A percentile compares a stretch with the other conserved stretches of the same genome.
These are phyloP conservation scores for Shiraia sp. DNA, from an alignment of 2,329 filamentous ascomycete species.

Conservation along the genomic window DNA sequence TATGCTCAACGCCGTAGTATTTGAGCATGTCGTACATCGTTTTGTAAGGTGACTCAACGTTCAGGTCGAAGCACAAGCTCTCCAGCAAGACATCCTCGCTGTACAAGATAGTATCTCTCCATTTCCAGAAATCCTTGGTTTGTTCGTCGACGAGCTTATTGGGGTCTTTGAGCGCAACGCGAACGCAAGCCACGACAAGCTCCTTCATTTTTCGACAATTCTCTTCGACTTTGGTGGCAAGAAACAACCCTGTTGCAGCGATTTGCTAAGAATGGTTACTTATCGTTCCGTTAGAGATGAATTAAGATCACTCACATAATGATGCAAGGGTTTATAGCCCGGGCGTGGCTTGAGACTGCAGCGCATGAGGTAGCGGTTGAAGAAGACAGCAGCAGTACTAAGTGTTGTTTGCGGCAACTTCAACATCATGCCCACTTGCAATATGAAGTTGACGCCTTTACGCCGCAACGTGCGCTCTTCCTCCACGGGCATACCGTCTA, in stretches of 20 bases:
- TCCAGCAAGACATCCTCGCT: constrained; percentile 94
- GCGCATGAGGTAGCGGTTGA: constrained; percentile 95
- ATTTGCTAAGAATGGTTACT: constrained; percentile 61
- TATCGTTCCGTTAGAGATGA: neutral
- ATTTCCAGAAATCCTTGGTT: constrained; percentile 97
- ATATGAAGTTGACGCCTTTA: constrained; percentile 96
- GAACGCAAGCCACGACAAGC: constrained; percentile 88
- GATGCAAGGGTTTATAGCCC: constrained; percentile 72
- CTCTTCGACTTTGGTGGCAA: constrained; percentile 97
- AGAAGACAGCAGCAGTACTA: constrained; percentile 89
- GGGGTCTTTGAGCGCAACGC: constrained; percentile 92
- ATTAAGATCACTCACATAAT: constrained; percentile 61
- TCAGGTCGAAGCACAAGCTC: constrained; percentile 89
- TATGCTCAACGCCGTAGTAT: constrained; percentile 72
- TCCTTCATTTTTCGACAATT: constrained; percentile 96
- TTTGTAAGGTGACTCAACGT: constrained; percentile 85
- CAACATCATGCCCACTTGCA: constrained; percentile 88
- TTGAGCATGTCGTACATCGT: constrained; percentile 80
- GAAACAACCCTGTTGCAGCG: constrained; percentile 86
- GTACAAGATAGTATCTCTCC: constrained; percentile 90
- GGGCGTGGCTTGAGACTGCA: constrained; percentile 77
- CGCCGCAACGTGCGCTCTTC: constrained; percentile 81
- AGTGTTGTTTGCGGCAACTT: constrained; percentile 91
- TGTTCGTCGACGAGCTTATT: constrained; percentile 92
- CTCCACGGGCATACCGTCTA: constrained; percentile 75